A percentile compares a stretch with the other conserved stretches of the same genome.
These are phyloP conservation scores for Saturnispora hagleri DNA, from an alignment of 805 yeast genomes.

Conservation along the genomic window DNA sequence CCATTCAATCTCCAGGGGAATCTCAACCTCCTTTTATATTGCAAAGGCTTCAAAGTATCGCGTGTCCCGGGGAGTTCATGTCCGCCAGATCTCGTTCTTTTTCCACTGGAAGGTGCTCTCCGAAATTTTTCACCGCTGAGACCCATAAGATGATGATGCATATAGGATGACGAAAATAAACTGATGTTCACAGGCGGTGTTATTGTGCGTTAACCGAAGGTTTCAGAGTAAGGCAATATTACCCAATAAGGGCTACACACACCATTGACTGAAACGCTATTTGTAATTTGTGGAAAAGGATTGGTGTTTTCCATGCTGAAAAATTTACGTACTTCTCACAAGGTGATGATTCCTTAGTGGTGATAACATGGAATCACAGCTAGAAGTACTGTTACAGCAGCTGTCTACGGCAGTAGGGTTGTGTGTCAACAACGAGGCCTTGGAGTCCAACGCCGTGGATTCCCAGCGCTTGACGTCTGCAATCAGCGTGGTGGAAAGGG, in stretches of 20 bases:
- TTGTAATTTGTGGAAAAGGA: neutral
- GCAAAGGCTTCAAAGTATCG: neutral
- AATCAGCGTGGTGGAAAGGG: neutral
- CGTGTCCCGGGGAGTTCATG: conserved; percentile 5
- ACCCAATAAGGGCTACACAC: too few species aligned
- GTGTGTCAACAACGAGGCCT: neutral
- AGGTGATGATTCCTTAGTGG: too few species aligned
- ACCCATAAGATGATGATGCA: neutral
- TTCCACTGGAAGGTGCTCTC: conserved; percentile 1
- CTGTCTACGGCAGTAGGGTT: neutral
- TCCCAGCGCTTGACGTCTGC: neutral
- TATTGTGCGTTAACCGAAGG: neutral
- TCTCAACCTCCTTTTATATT: neutral
- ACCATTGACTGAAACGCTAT: too few species aligned
- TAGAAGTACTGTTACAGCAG: neutral
- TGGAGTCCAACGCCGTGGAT: conserved; percentile 1
- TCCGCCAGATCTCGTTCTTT: neutral
- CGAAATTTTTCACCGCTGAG: neutral
- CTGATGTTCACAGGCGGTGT: neutral
- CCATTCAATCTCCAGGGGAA: neutral
- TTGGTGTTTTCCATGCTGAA: neutral
- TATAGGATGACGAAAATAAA: neutral
- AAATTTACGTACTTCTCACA: too few species aligned
- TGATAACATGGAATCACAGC: neutral
- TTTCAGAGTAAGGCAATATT: too few species aligned